A percentile compares a stretch with the other conserved stretches of the same genome.
phyloP scores from a whole-genome alignment of 768 basidiomycete species.

The Xerocomus potaroensis region DNA sequence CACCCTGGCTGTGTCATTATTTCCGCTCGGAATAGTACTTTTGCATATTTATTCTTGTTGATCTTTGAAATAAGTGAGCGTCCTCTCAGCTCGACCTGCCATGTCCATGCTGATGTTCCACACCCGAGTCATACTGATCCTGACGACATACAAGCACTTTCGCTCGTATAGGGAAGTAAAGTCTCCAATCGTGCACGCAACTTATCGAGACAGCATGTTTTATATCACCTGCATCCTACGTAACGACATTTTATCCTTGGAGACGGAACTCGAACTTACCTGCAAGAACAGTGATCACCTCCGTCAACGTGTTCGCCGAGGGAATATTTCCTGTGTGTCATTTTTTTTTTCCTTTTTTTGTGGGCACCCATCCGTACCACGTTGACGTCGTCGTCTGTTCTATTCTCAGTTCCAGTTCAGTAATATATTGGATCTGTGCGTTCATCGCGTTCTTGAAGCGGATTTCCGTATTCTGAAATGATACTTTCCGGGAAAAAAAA shows the following conservation, averaged over 20 bases:
- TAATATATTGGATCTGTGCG: constrained; percentile 3
- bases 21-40: not conserved
- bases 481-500: too few species aligned
- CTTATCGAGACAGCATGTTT: constrained; percentile 17
- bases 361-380: too few species aligned
- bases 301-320: constrained; percentile 9
- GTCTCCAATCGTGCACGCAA: constrained; percentile 1
- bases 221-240: constrained; percentile 17
- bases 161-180: constrained; percentile 2
- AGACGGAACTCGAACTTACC: not conserved
- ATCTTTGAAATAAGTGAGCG: constrained; percentile 8
- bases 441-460: not conserved
- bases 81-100: not conserved
- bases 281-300: constrained; percentile 9
- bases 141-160: constrained; percentile 6
- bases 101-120: not conserved
- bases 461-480: too few species aligned
- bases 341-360: too few species aligned
- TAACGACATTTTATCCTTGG: not conserved
- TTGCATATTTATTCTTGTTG: constrained; percentile 9
- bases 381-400: too few species aligned
- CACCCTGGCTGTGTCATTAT: not conserved
- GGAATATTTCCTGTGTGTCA: constrained; percentile 9
- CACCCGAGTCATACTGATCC: constrained; percentile 6
- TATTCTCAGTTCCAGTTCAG: constrained; percentile 5